A percentile compares a stretch with the other conserved stretches of the same genome.
Conservation (phyloP, 257 asterid genomes). For the Scutellaria baicalensis region DNA sequence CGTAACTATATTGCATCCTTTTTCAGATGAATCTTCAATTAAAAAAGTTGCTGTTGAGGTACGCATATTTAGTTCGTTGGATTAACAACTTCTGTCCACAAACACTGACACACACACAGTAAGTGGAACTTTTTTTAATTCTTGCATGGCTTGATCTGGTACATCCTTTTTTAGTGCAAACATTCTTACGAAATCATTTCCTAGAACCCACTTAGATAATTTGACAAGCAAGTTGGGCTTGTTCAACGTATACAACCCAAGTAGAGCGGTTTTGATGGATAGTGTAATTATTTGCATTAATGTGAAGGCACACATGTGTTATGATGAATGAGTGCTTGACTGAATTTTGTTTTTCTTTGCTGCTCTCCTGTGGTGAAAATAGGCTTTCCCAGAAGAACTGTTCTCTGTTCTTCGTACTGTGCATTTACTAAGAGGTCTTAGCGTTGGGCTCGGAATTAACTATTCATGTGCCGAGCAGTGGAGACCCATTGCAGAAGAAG, state of each 20-base stretch:
- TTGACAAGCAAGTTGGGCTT: too few species aligned
- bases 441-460: constrained; percentile 91
- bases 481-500: constrained; percentile 96
- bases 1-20: constrained; percentile 83
- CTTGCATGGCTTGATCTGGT: background rate
- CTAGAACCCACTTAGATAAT: too few species aligned
- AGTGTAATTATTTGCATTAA: too few species aligned
- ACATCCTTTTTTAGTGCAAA: too few species aligned
- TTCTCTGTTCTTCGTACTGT: constrained; percentile 96
- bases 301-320: too few species aligned
- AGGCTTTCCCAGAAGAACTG: constrained; percentile 97
- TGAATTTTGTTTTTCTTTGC: too few species aligned
- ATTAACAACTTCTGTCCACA: background rate
- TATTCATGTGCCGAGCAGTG: constrained; percentile 95
- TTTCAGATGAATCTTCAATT: constrained; percentile 83
- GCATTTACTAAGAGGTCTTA: constrained; percentile 88
- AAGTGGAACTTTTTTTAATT: background rate
- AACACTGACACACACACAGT: background rate
- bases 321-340: too few species aligned
- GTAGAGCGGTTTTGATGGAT: too few species aligned
- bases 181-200: too few species aligned
- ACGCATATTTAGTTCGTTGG: background rate
- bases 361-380: background rate
- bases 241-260: too few species aligned
- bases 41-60: constrained; percentile 85